These are phyloP conservation scores for Dryas drummondii DNA, from an alignment of 306 rosid species.

Conservation along the genomic window DNA sequence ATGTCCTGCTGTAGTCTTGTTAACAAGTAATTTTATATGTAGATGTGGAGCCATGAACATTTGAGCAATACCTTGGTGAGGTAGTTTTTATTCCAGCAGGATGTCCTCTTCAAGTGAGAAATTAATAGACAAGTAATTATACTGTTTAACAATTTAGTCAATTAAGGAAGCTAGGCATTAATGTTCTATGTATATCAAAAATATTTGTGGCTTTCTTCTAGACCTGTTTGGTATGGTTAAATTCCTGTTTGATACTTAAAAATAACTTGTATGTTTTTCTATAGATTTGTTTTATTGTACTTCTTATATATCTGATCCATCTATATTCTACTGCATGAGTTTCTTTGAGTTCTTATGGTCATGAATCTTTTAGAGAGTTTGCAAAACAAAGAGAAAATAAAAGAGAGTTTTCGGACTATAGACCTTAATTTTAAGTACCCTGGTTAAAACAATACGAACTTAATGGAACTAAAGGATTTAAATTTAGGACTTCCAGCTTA, in stretches of 20 bases:
- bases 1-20: neutral
- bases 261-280: neutral
- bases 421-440: no score
- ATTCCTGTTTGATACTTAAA: neutral
- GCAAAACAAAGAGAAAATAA: no score
- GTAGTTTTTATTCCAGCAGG: slow-evolving; percentile 76
- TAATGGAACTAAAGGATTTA: no score
- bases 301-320: neutral
- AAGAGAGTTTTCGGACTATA: no score
- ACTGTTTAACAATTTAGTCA: neutral
- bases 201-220: slow-evolving; percentile 6
- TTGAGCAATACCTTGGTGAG: slow-evolving; percentile 73
- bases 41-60: slow-evolving; percentile 82
- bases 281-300: neutral
- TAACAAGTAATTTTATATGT: slow-evolving; percentile 14
- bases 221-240: neutral
- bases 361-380: neutral
- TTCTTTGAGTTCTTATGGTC: neutral
- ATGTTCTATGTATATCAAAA: slow-evolving; percentile 5
- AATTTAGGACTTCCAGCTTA: no score
- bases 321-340: no score
- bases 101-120: slow-evolving; percentile 80
- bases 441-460: no score
- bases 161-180: slow-evolving; percentile 12
- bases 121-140: slow-evolving; percentile 52